phyloP scores from a whole-genome alignment of 768 basidiomycete genomes.

The Hortiboletus campestris region DNA sequence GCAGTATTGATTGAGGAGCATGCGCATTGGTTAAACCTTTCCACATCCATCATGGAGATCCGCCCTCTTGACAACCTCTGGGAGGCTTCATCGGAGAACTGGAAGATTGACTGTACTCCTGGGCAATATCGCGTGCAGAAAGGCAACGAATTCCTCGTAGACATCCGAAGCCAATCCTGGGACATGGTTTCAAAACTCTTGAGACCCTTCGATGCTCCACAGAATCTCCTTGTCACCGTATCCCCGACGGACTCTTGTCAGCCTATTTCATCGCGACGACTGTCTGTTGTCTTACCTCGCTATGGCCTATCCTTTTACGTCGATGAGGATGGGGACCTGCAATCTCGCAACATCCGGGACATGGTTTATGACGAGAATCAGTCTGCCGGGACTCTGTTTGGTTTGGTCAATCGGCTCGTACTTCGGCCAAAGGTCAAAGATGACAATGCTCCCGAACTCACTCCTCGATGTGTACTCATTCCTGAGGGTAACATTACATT shows the following conservation, averaged over 20 bases:
- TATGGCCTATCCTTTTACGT: conserved; percentile 42
- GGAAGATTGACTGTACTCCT: conserved; percentile 20
- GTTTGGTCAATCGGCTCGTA: conserved; percentile 40
- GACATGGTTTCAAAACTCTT: conserved; percentile 27
- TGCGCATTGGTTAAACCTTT: conserved; percentile 34
- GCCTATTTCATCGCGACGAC: background rate
- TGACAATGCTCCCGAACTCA: background rate
- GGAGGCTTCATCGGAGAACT: conserved; percentile 26
- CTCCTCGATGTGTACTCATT: conserved; percentile 34
- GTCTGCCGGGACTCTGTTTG: conserved; percentile 44
- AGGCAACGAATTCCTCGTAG: conserved; percentile 18
- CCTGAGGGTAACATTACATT: conserved; percentile 34
- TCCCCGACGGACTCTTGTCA: background rate
- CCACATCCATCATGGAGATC: conserved; percentile 23
- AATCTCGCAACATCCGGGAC: conserved; percentile 40
- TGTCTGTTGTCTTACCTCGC: conserved; percentile 39
- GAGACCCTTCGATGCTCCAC: conserved; percentile 21
- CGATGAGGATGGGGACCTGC: conserved; percentile 31
- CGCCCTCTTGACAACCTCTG: conserved; percentile 27
- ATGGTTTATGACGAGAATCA: conserved; percentile 44
- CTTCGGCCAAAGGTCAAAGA: conserved; percentile 30
- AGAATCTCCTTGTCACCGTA: conserved; percentile 23
- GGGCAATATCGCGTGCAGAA: conserved; percentile 7
- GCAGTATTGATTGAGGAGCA: conserved; percentile 18
- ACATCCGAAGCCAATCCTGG: conserved; percentile 28